Base-by-base conservation (phyloP, 2,329 filamentous ascomycete genomes). In the Tolypocladium pustulatum region DNA sequence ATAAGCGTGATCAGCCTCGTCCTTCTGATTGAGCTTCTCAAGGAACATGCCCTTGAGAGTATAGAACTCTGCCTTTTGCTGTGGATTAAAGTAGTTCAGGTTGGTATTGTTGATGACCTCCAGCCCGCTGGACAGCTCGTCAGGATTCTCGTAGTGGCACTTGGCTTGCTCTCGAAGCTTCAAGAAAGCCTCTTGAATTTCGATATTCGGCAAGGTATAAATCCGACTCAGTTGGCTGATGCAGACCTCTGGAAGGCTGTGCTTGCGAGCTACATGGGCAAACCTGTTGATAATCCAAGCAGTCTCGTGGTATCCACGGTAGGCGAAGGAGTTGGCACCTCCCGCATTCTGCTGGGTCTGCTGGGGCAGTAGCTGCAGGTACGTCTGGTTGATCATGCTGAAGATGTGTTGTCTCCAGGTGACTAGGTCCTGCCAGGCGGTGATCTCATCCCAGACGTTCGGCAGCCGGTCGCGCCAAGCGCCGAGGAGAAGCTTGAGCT, bases 101-200 rank as follows among this genome's bases (percentile, higher is more conserved):
- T 99, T 99, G 40, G 94, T 99, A 66, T 99, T 99, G 74, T 99
- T 99, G 72, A 99, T 99, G 3, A 99, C 94, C 69, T 99, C 94
- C 64, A 99, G 72, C 1, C 94, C 94, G 69, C 87, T 96, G 57
- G 87, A 93, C 57, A 99, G 83, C 74, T 99, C 94, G 41, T 90
- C 88, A 0, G 88, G 86, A 68, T 97, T 97, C 75, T 97, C 92
- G 72, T 97, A 99, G 71, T 99, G 94, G 65, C 94, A 99, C 71
- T 97, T 97, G 51, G 94, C 94, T 74, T 99, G 94, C 74, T 99
- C 95, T n/a, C 95, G 82, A 57, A 99, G 76, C 76, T 99, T 99
- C 61, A 99, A 77, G 80, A 99, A 99, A 0, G 94, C 94, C 72
- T 99, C 94, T 70, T 99, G 95, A 54, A 99, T 99, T 76, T 99